A percentile compares a stretch with the other conserved stretches of the same genome.
These are phyloP conservation scores for Candida sakaeoensis DNA, from an alignment of 805 yeast species.

Conservation along the genomic window DNA sequence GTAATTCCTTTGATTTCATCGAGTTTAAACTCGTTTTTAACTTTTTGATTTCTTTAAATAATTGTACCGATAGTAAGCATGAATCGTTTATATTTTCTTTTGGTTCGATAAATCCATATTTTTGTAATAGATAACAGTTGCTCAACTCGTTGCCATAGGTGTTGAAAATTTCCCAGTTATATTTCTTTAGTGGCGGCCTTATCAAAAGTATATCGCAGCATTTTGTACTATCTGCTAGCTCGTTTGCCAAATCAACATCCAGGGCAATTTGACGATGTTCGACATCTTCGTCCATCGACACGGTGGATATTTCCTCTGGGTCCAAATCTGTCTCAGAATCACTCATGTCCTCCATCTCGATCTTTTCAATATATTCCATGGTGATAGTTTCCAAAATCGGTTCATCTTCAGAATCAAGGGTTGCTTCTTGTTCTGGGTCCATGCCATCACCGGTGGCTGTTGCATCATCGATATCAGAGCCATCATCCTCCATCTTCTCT, in stretches of 20 bases:
- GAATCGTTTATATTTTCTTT: constrained; percentile 44
- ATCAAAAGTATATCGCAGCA: constrained; percentile 70
- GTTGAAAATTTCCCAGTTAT: constrained; percentile 62
- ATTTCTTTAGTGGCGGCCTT: constrained; percentile 38
- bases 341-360: constrained; percentile 21
- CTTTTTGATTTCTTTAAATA: constrained; percentile 28
- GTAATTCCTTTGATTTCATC: constrained; percentile 27
- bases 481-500: constrained; percentile 15
- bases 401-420: constrained; percentile 2
- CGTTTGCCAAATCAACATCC: constrained; percentile 31
- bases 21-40: constrained; percentile 18
- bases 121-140: constrained; percentile 61
- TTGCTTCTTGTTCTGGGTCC: constrained; percentile 11
- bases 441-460: constrained; percentile 15
- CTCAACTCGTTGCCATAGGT: constrained; percentile 72
- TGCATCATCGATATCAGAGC: constrained; percentile 3
- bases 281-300: constrained; percentile 18
- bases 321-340: constrained; percentile 24
- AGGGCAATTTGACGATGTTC: constrained; percentile 8
- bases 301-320: constrained; percentile 19
- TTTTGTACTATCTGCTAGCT: constrained; percentile 34
- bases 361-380: constrained; percentile 22
- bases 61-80: constrained; percentile 54
- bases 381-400: constrained; percentile 18
- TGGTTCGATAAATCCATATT: constrained; percentile 72